Percentiles rank a stretch among this genome's conserved stretches.
Conservation (phyloP, 805 yeast species). For the Candida vartiovaarae region DNA sequence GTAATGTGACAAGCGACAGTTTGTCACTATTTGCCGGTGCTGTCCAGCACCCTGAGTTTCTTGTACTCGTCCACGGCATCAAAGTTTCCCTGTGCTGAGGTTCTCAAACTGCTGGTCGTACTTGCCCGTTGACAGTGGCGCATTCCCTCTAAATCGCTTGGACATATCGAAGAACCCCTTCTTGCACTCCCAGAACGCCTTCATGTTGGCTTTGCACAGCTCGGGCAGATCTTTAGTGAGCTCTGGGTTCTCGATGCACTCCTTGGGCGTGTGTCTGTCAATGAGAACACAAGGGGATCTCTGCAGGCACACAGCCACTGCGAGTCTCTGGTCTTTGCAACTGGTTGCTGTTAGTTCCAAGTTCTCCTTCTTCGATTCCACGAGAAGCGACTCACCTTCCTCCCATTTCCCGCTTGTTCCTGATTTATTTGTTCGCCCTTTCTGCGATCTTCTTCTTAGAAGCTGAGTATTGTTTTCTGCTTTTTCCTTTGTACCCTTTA, state of each 20-base stretch:
- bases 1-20: not conserved
- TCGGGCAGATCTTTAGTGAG: slow-evolving; percentile 76
- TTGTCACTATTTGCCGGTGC: slow-evolving; percentile 33
- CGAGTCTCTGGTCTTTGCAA: slow-evolving; percentile 89
- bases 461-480: not conserved
- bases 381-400: slow-evolving; percentile 36
- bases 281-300: slow-evolving; percentile 94
- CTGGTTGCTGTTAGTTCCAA: slow-evolving; percentile 29
- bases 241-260: slow-evolving; percentile 78
- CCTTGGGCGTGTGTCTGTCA: slow-evolving; percentile 82
- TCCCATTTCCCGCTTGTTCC: slow-evolving; percentile 30
- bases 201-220: slow-evolving; percentile 76
- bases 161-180: slow-evolving; percentile 88
- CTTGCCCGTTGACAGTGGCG: slow-evolving; percentile 86
- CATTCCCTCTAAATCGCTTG: slow-evolving; percentile 89
- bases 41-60: slow-evolving; percentile 58
- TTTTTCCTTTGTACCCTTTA: not conserved
- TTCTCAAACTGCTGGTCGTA: slow-evolving; percentile 84
- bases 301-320: slow-evolving; percentile 93
- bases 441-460: not conserved
- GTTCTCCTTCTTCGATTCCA: too few relatives aligned
- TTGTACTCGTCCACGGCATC: slow-evolving; percentile 75
- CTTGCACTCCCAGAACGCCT: slow-evolving; percentile 84
- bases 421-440: not conserved
- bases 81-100: slow-evolving; percentile 76